phyloP scores from a whole-genome alignment of 176 grass and related monocot species.

The Cymbopogon citratus region DNA sequence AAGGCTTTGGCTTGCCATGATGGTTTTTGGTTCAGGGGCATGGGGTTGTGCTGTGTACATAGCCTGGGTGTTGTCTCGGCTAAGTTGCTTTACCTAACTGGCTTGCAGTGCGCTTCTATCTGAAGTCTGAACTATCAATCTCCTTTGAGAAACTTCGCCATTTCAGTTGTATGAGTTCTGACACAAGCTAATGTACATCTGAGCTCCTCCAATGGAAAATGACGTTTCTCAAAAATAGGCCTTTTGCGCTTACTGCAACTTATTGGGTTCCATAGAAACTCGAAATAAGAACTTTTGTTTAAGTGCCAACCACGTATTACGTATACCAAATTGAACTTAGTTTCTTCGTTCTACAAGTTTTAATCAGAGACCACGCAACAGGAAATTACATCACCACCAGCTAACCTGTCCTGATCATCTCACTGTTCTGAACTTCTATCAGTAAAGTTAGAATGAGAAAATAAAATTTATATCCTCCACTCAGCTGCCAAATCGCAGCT shows the following conservation, averaged over 20 bases:
- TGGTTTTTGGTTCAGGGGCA: constrained; percentile 48
- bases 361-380: background rate
- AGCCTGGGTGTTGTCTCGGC: constrained; percentile 19
- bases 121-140: background rate
- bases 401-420: background rate
- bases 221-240: too few relatives aligned
- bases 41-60: constrained; percentile 28
- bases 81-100: constrained; percentile 33
- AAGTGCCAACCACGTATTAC: background rate
- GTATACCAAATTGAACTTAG: background rate
- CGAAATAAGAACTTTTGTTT: background rate
- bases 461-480: background rate
- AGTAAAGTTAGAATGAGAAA: constrained; percentile 1
- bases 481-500: background rate
- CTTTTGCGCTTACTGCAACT: too few relatives aligned
- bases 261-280: too few relatives aligned
- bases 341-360: background rate
- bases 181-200: background rate
- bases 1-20: constrained; percentile 59
- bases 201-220: background rate
- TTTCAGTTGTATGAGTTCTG: background rate
- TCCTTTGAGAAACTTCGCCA: background rate
- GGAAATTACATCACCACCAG: background rate
- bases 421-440: constrained; percentile 8
- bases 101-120: background rate